A percentile compares a stretch with the other conserved stretches of the same genome.
Conservation (phyloP, 73 alveolate genomes). For the Paramecium bursaria region DNA sequence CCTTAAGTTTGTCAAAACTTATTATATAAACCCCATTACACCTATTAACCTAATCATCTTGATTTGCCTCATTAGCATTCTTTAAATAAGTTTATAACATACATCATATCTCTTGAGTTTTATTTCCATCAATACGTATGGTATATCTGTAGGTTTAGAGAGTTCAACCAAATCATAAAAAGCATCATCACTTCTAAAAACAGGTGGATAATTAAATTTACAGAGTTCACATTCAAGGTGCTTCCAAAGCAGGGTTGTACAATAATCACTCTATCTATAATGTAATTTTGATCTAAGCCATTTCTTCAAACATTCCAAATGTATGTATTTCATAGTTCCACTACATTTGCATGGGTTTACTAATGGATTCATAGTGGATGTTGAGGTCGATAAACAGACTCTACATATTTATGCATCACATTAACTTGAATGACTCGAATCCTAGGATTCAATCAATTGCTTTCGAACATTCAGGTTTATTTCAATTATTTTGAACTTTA, state of each 20-base stretch:
- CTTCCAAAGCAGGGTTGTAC: slow-evolving; percentile 78
- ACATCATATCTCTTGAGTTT: slow-evolving; percentile 18
- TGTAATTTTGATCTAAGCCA: slow-evolving; percentile 80
- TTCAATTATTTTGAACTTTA: slow-evolving; percentile 37
- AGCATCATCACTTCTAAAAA: slow-evolving; percentile 57
- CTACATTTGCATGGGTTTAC: slow-evolving; percentile 80
- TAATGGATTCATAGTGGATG: slow-evolving; percentile 72
- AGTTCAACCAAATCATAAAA: slow-evolving; percentile 64
- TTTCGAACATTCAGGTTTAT: background rate
- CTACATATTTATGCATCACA: slow-evolving; percentile 68
- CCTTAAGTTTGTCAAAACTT: slow-evolving; percentile 8
- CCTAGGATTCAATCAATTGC: background rate
- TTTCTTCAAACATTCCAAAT: slow-evolving; percentile 72
- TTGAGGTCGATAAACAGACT: slow-evolving; percentile 75
- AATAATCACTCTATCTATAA: slow-evolving; percentile 65
- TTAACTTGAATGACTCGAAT: slow-evolving; percentile 10
- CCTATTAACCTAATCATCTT: too few relatives aligned
- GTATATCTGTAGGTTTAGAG: slow-evolving; percentile 61
- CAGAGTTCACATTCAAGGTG: slow-evolving; percentile 80
- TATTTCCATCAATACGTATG: slow-evolving; percentile 59
- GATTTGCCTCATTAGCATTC: slow-evolving; percentile 13
- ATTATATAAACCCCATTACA: slow-evolving; percentile 54
- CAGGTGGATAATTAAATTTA: slow-evolving; percentile 71
- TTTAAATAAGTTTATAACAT: slow-evolving; percentile 9
- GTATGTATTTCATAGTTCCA: slow-evolving; percentile 78